Evolutionary conservation across 1,284 basidiomycete genomes (phyloP), one percentile per base, ranked within the genome.

Genomic region (Bjerkandera adusta): DNA sequence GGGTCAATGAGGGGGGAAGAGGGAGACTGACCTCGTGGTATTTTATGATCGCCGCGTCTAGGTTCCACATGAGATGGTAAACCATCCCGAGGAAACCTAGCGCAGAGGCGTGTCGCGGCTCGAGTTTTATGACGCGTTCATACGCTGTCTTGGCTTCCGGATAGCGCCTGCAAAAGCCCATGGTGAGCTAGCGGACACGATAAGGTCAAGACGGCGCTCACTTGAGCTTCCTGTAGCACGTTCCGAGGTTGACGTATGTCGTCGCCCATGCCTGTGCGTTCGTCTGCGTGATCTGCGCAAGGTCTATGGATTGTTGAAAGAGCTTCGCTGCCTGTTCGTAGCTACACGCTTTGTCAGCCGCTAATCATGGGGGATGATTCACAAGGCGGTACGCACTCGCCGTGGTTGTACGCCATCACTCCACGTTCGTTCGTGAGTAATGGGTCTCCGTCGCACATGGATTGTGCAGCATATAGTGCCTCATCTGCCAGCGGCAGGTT

Each of bases 361-460:
- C 22, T 45, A 35, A 16, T 27, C 21, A 20, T 18, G 13, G 25
- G 12, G 12, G 7, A 38, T 25, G 12, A 39, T 43, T 36, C 12
- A 7, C 36, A 45, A 8, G 5, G 12, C 36, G 32, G 26, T 8
- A 77, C 87, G 64, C 60, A 93, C 89, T 89, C 73, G 64, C 83
- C 85, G 43, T 84, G 85, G 59, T 91, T 89, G 67, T 89, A 97
- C 3, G 87, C 85, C 70, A 97, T 89, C 0, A 98, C 92, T 2
- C 94, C 97, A 4, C 89, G 74, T 68, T 99, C 97, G 62, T 99
- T 98, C 43, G 88, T 74, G 26, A 97, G 71, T 43, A 98, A 70
- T 18, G 97, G 93, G 63, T 99, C 97, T 3, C 80, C 78, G 45
- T 86, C 76, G 61, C 92, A 93, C 66, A 96, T 83, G 1, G 76